These are phyloP conservation scores for Trametes gibbosa DNA, from an alignment of 768 basidiomycete genomes.

Conservation along the genomic window DNA sequence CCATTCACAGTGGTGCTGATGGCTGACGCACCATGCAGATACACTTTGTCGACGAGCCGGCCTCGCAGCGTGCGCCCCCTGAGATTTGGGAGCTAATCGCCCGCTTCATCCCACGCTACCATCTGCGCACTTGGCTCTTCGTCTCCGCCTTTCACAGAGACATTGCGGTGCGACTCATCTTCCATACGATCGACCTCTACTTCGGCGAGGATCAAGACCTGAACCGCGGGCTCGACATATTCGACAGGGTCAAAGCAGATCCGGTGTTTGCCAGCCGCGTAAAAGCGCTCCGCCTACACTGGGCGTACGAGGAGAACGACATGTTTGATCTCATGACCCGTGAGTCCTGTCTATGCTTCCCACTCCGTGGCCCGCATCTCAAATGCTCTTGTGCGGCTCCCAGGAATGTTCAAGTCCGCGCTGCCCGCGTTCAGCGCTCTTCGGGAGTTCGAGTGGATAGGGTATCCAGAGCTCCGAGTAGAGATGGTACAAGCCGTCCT, in stretches of 20 bases:
- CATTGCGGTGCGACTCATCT: slow-evolving; percentile 62
- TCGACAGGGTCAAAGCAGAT: slow-evolving; percentile 64
- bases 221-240: slow-evolving; percentile 62
- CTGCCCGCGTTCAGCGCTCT: slow-evolving; percentile 62
- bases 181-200: slow-evolving; percentile 65
- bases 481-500: slow-evolving; percentile 63
- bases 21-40: slow-evolving; percentile 37
- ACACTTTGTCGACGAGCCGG: slow-evolving; percentile 51
- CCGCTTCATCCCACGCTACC: slow-evolving; percentile 56
- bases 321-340: slow-evolving; percentile 61
- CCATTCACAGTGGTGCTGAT: not conserved
- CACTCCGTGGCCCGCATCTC: not conserved
- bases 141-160: slow-evolving; percentile 62
- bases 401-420: slow-evolving; percentile 60
- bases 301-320: slow-evolving; percentile 69
- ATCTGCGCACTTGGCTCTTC: slow-evolving; percentile 68
- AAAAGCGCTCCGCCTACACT: slow-evolving; percentile 59
- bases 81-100: slow-evolving; percentile 73
- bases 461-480: slow-evolving; percentile 66
- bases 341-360: slow-evolving; percentile 27
- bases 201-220: slow-evolving; percentile 57
- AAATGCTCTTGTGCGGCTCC: not conserved
- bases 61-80: slow-evolving; percentile 57
- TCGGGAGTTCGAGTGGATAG: slow-evolving; percentile 72
- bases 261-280: slow-evolving; percentile 57